phyloP scores from a whole-genome alignment of 108 stramenopile species.

The Asterionellopsis glacialis region DNA sequence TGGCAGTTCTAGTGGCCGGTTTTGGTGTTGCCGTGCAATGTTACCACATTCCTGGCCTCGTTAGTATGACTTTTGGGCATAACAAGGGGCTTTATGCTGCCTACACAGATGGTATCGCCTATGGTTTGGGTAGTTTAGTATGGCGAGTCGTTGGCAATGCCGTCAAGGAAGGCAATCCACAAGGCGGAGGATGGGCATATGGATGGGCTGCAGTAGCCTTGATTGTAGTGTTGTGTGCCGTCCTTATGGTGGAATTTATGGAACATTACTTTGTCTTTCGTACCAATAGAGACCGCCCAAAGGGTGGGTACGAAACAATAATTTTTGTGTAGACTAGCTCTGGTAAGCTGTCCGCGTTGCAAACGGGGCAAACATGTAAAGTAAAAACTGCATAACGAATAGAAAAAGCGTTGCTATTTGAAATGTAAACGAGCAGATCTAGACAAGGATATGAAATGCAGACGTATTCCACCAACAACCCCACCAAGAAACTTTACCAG shows the following conservation, averaged over 20 bases:
- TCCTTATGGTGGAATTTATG: slow-evolving; percentile 78
- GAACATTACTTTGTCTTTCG: slow-evolving; percentile 68
- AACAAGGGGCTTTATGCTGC: slow-evolving; percentile 68
- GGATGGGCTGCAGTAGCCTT: slow-evolving; percentile 82
- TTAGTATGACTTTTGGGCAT: slow-evolving; percentile 64
- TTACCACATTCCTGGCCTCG: slow-evolving; percentile 76
- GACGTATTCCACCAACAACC: too few species aligned
- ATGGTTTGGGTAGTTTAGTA: slow-evolving; percentile 52
- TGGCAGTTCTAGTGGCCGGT: slow-evolving; percentile 49
- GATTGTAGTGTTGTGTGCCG: slow-evolving; percentile 58
- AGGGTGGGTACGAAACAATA: slow-evolving; percentile 52
- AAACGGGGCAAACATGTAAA: too few species aligned
- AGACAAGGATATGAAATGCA: too few species aligned
- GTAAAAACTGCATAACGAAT: too few species aligned
- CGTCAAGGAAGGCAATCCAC: slow-evolving; percentile 59
- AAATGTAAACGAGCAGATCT: too few species aligned
- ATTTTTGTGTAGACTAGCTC: slow-evolving; percentile 27
- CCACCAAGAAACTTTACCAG: too few species aligned
- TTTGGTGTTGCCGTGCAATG: slow-evolving; percentile 71
- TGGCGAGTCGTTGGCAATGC: slow-evolving; percentile 68
- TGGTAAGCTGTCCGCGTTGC: too few species aligned
- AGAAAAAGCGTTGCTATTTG: too few species aligned
- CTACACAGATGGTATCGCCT: slow-evolving; percentile 77
- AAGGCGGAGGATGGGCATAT: slow-evolving; percentile 76
- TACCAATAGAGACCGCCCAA: slow-evolving; percentile 6